Evolutionary conservation across 2,329 filamentous ascomycete genomes (phyloP), one percentile per base, ranked within the genome.

Genomic region (Graphilbum fragrans): DNA sequence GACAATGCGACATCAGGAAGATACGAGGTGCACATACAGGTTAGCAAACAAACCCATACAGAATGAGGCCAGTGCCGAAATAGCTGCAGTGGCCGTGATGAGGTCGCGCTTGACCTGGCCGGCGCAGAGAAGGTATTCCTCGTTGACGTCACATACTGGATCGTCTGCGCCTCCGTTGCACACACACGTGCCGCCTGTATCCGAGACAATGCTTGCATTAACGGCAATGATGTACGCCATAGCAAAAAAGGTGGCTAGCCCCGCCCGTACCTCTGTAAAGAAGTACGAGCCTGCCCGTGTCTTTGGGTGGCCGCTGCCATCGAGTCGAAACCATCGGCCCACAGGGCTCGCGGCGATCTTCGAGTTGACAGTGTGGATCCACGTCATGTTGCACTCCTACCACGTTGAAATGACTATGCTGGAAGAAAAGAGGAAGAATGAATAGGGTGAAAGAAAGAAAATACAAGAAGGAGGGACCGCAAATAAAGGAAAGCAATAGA

Each of bases 181-280:
- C 16, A 77, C 66, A 52, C 86, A 93, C 35, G 80, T 86, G 16
- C 82, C 86, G 29, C 86, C 86, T 5, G 78, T 80, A 48, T 87
- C 75, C 8, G 82, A 75, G 16, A 88, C 72, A 34, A 93, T 79
- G 23, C 74, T 74, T 12, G 78, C 69, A 72, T 80, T 79, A 47
- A 80, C 77, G 10, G 81, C 80, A 54, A 92, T 86, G 52, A 92
- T 90, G 60, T 88, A 88, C 16, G 82, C 80, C 84, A 86, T 86
- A 4, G 80, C 82, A 43, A 81, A 79, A 55, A 84, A 84, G 6
- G 85, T 90, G 3, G 85, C 86, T 42, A 90, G 57, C 2, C 85
- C 86, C 31, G 85, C 86, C 25, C 85, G 78, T 44, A 90, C 63
- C 59, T 92, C 85, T 25, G 76, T 82, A 50, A 85, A 78, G 58